These are phyloP conservation scores for Hymenoscyphus infarciens DNA, from an alignment of 2,329 filamentous ascomycete genomes.

Conservation along the genomic window DNA sequence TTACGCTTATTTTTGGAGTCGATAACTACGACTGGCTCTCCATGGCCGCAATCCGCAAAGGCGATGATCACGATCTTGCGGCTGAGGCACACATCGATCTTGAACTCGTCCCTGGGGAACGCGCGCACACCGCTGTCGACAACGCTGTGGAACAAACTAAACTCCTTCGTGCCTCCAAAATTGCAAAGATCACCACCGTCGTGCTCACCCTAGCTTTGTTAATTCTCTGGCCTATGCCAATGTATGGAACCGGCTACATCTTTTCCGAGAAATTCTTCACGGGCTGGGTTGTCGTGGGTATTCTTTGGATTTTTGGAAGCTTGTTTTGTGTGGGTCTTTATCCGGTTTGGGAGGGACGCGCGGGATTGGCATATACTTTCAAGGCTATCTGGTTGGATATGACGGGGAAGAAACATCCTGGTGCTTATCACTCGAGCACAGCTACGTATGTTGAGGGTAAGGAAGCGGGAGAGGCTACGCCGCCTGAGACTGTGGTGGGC, in stretches of 20 bases:
- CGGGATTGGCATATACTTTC: conserved; percentile 59
- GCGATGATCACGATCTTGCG: conserved; percentile 72
- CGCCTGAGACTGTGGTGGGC: conserved; percentile 13
- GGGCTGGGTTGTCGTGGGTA: conserved; percentile 72
- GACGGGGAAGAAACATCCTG: conserved; percentile 39
- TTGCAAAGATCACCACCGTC: conserved; percentile 49
- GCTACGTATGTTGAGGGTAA: conserved; percentile 32
- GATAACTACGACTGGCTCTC: conserved; percentile 84
- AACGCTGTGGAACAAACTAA: conserved; percentile 42
- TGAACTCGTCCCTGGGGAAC: conserved; percentile 57
- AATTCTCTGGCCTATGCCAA: conserved; percentile 86
- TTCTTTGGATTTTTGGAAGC: conserved; percentile 76
- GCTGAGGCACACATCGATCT: conserved; percentile 60
- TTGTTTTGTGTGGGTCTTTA: conserved; percentile 73
- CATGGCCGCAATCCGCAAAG: conserved; percentile 75
- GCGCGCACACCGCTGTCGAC: conserved; percentile 37
- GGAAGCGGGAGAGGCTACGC: conserved; percentile 26
- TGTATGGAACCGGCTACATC: conserved; percentile 80
- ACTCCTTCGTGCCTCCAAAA: conserved; percentile 51
- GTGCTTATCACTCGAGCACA: conserved; percentile 25
- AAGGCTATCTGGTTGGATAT: conserved; percentile 61
- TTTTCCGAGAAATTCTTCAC: conserved; percentile 81
- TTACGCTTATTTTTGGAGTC: conserved; percentile 60
- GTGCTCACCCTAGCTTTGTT: conserved; percentile 67
- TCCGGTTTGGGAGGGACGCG: conserved; percentile 74